Conservation (phyloP, 768 basidiomycete genomes). For the Russula earlei region DNA sequence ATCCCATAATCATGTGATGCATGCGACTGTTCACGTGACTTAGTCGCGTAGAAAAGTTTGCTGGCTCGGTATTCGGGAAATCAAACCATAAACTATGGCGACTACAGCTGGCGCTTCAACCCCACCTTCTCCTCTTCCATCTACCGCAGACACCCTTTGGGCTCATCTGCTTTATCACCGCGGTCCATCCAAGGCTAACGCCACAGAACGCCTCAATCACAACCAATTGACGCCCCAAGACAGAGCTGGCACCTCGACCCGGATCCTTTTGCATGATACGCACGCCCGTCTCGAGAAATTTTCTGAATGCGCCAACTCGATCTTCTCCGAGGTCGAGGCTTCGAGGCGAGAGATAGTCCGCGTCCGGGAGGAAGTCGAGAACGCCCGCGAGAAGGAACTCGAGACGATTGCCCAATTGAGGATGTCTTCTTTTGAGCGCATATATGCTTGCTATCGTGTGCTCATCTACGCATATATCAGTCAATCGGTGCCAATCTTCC, state of each 20-base stretch:
- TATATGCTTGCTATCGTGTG: conserved; percentile 19
- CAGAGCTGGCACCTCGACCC: conserved; percentile 59
- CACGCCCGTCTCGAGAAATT: conserved; percentile 64
- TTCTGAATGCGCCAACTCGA: conserved; percentile 43
- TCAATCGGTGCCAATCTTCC: conserved; percentile 53
- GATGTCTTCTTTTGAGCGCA: conserved; percentile 27
- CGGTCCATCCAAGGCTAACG: conserved; percentile 21
- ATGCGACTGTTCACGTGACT: not conserved
- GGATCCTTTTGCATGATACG: conserved; percentile 65
- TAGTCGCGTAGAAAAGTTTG: not conserved
- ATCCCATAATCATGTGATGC: not conserved
- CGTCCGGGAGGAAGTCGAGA: conserved; percentile 49
- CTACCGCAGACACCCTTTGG: conserved; percentile 34
- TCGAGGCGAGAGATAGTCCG: conserved; percentile 43
- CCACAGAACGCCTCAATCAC: conserved; percentile 20
- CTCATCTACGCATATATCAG: conserved; percentile 27
- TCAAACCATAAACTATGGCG: not conserved
- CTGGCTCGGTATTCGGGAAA: too few species aligned
- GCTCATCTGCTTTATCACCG: conserved; percentile 45
- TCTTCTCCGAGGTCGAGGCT: conserved; percentile 42
- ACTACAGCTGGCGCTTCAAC: not conserved
- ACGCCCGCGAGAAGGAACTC: conserved; percentile 46
- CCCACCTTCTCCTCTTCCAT: conserved; percentile 11
- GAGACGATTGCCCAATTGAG: conserved; percentile 49
- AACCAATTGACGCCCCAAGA: conserved; percentile 41